Evolutionary conservation across 2,329 filamentous ascomycete genomes (phyloP), one percentile per base, ranked within the genome.

Genomic region (Phialocephala sp.): DNA sequence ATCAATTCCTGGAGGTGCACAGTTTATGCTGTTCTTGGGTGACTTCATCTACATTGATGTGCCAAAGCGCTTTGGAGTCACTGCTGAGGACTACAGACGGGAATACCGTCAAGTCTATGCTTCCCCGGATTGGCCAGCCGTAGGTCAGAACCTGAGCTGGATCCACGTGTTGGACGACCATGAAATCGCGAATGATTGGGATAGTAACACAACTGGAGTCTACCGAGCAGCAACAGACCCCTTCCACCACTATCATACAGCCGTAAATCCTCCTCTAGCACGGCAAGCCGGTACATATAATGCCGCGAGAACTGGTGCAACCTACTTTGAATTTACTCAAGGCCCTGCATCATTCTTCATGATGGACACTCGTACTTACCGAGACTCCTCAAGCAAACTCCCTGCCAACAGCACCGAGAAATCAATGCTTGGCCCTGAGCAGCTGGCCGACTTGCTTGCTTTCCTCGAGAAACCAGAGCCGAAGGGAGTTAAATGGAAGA

Each of bases 141-240:
- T 91, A 12, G 88, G 88, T 0, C 84, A 90, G 71, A 89, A 93
- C 63, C 82, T 98, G n/a, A 96, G 94, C 72, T 99, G 95, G 95
- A 92, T 98, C 54, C 95, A 99, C 75, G 94, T 97, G 1, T 86
- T 97, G 15, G 95, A 99, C 75, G 95, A 99, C 76, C 95, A 99
- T 74, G 95, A 99, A 76, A 97, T 99, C 68, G 86, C 87, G 5
- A 98, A 99, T 72, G 95, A 98, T 79, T 98, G 94, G 93, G 88
- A 90, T 66, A 83, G 85, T 20, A 95, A 94, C 76, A 90, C 87
- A 15, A 93, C 92, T 0, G 91, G 92, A 6, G 86, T 97, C 0
- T 97, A 93, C 41, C 47, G 66, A 24, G 68, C 72, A 63, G 72
- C 73, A 20, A 71, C 69, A 36, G 73, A 76, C 61, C 92, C 94